Percentiles rank a stretch among this genome's conserved stretches.
phyloP scores from a whole-genome alignment of 768 basidiomycete species.

The Leccinum variicolor region DNA sequence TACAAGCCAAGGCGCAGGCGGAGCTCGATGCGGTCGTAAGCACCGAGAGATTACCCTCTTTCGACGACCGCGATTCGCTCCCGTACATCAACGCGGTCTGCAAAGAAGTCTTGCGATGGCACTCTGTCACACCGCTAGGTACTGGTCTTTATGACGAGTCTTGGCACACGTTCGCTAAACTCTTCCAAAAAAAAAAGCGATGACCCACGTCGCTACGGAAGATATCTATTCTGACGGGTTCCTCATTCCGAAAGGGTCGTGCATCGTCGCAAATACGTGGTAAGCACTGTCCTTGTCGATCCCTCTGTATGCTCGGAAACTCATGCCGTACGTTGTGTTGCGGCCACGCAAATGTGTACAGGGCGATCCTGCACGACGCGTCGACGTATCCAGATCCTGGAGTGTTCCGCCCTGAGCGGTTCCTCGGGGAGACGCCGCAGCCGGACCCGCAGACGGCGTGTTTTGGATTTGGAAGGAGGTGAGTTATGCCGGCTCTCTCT shows the following conservation, averaged over 20 bases:
- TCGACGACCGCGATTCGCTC: slow-evolving; percentile 20
- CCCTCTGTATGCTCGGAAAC: neutral
- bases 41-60: slow-evolving; percentile 16
- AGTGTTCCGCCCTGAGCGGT: slow-evolving; percentile 35
- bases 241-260: slow-evolving; percentile 25
- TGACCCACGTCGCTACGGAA: slow-evolving; percentile 17
- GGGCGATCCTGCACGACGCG: slow-evolving; percentile 54
- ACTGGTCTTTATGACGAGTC: slow-evolving; percentile 7
- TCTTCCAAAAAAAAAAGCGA: slow-evolving; percentile 4
- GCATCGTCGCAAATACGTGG: slow-evolving; percentile 22
- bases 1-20: slow-evolving; percentile 22
- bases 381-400: slow-evolving; percentile 33
- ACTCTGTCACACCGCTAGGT: slow-evolving; percentile 16
- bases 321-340: neutral
- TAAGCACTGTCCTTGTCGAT: slow-evolving; percentile 5
- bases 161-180: neutral
- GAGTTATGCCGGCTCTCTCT: neutral
- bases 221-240: slow-evolving; percentile 15
- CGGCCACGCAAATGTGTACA: slow-evolving; percentile 13
- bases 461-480: slow-evolving; percentile 33
- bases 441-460: slow-evolving; percentile 13
- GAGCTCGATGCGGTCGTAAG: slow-evolving; percentile 26
- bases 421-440: slow-evolving; percentile 19
- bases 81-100: slow-evolving; percentile 25
- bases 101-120: slow-evolving; percentile 27